Evolutionary conservation across 108 stramenopile species (phyloP).

Genomic region (Seminavis robusta): DNA sequence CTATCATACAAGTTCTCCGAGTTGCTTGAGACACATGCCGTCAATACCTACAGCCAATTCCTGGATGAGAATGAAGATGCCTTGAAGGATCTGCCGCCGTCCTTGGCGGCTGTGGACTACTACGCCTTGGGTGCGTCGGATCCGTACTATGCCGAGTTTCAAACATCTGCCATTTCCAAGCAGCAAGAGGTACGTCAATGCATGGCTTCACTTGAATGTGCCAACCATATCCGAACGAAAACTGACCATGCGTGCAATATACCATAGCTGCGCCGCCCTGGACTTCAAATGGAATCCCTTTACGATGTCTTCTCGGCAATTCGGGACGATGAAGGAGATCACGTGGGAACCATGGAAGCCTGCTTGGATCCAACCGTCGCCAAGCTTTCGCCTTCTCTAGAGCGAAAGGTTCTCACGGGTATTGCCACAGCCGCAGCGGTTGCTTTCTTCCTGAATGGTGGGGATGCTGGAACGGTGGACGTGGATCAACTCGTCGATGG

Average conservation of each 20-base stretch:
- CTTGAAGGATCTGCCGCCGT: slow-evolving; percentile 56
- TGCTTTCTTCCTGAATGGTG: too few relatives aligned
- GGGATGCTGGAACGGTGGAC: too few relatives aligned
- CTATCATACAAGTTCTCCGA: slow-evolving; percentile 76
- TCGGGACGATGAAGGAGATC: slow-evolving; percentile 57
- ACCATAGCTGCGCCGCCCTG: slow-evolving; percentile 27
- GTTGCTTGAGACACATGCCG: slow-evolving; percentile 77
- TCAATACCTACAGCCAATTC: slow-evolving; percentile 75
- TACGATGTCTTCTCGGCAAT: slow-evolving; percentile 61
- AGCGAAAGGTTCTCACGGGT: too few relatives aligned
- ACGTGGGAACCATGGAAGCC: slow-evolving; percentile 36
- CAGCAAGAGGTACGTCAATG: slow-evolving; percentile 9
- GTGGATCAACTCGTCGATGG: too few relatives aligned
- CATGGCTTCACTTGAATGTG: slow-evolving; percentile 29
- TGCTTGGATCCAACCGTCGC: too few relatives aligned
- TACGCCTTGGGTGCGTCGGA: slow-evolving; percentile 54
- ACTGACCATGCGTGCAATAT: slow-evolving; percentile 7
- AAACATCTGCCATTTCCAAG: slow-evolving; percentile 26
- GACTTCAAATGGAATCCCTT: slow-evolving; percentile 28
- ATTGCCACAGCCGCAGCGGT: too few relatives aligned
- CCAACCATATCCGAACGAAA: slow-evolving; percentile 6
- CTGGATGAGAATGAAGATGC: slow-evolving; percentile 57
- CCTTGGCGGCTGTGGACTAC: slow-evolving; percentile 56
- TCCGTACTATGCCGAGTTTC: slow-evolving; percentile 60
- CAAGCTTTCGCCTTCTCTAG: too few relatives aligned